These are phyloP conservation scores for Fraxinus latifolia DNA, from an alignment of 305 asterid genomes.

Conservation along the genomic window DNA sequence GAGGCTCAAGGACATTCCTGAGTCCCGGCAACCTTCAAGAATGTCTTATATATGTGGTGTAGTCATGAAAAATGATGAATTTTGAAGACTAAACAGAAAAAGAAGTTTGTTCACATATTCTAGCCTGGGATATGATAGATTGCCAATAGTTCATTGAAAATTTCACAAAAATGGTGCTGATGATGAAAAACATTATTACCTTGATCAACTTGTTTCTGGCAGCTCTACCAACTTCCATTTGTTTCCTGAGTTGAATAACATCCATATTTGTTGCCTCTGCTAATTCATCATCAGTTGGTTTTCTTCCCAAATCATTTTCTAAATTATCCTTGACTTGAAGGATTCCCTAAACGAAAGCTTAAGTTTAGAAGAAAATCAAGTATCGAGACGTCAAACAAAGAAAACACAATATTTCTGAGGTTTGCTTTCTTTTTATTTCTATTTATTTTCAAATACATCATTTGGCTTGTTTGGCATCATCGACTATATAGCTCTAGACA, in stretches of 20 bases:
- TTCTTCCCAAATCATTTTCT: slow-evolving; percentile 51
- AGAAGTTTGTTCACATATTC: background rate
- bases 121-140: background rate
- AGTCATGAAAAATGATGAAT: background rate
- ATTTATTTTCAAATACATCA: background rate
- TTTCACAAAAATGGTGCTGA: background rate
- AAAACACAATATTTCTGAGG: background rate
- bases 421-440: background rate
- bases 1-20: background rate
- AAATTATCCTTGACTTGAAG: slow-evolving; percentile 49
- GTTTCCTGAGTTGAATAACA: slow-evolving; percentile 43
- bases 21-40: background rate
- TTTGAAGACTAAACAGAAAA: background rate
- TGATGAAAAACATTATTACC: slow-evolving; percentile 31
- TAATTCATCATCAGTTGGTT: slow-evolving; percentile 46
- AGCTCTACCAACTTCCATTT: slow-evolving; percentile 64
- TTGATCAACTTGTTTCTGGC: slow-evolving; percentile 74
- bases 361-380: slow-evolving; percentile 12
- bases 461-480: background rate
- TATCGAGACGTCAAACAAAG: background rate
- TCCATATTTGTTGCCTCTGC: slow-evolving; percentile 47
- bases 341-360: slow-evolving; percentile 43
- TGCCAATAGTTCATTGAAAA: background rate
- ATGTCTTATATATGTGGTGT: background rate
- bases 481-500: background rate